Base-by-base conservation (phyloP, 2,329 filamentous ascomycete species). In the Sporothrix protearum region DNA sequence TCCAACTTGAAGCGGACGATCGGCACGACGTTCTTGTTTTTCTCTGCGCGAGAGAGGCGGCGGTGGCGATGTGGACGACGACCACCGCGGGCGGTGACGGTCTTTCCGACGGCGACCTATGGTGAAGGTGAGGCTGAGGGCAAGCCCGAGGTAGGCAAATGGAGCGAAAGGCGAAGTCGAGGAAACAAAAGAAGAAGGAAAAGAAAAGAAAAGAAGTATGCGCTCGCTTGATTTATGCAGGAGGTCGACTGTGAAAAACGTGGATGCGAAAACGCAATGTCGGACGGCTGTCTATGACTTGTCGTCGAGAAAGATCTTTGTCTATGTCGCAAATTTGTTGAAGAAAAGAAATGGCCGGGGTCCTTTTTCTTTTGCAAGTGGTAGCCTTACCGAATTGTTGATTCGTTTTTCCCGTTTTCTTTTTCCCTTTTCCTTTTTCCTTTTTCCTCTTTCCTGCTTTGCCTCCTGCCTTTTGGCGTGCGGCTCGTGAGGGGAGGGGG, bases 21-120 rank as follows among this genome's bases (percentile, higher is more conserved):
- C 61, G 12, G 68, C 63, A 4, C 71, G 71, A 36, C 25, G 30
- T 14, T 61, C 51, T 45, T 73, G 68, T 36, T 73, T 73, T 33
- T 71, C 70, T 36, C 72, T 55, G 53, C 71, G 63, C 2, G 68
- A 61, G 53, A 59, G 55, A 12, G 55, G 55, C 14, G 61, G 68
- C 22, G 63, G 68, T 33, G 71, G 68, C 7, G 72, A 69, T 33
- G 69, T 61, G 2, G 67, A 70, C 59, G 70, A 68, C 59, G 71
- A 69, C 71, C 71, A 68, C 71, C 73, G 71, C 61, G 61, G 49
- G 55, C 67, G 71, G 71, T 72, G 72, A 68, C 71, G 71, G 36
- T 72, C 71, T 28, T 70, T 73, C 51, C 68, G 71, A 66, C 72
- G 72, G 45, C 72, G 73, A 70, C 73, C 74, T 75, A 74, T 75